These are phyloP conservation scores for Solanum hybrid DNA, from an alignment of 305 asterid species.

Conservation along the genomic window DNA sequence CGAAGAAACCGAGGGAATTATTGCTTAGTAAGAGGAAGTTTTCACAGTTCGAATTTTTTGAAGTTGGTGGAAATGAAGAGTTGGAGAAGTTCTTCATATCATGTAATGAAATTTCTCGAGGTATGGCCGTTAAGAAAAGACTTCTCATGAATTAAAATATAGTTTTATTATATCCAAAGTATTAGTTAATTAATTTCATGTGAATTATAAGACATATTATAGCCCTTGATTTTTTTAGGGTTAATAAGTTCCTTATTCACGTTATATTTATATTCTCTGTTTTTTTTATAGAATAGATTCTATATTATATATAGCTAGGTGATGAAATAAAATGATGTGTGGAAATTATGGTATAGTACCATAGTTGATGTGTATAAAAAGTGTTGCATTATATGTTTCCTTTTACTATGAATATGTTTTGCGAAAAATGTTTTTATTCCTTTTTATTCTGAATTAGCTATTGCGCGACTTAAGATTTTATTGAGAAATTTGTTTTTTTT, in stretches of 20 bases:
- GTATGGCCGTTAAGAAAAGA: constrained; percentile 3
- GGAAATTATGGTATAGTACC: neutral
- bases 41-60: neutral
- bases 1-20: neutral
- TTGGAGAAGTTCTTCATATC: neutral
- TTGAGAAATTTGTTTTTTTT: neutral
- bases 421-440: neutral
- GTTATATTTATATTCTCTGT: neutral
- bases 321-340: neutral
- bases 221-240: neutral
- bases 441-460: neutral
- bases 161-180: neutral
- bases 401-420: neutral
- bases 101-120: neutral
- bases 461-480: neutral
- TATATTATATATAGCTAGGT: neutral
- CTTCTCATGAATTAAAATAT: neutral
- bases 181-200: neutral
- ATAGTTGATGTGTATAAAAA: neutral
- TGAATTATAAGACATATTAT: neutral
- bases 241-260: neutral
- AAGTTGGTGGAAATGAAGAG: neutral
- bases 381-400: neutral
- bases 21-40: neutral
- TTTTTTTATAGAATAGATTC: neutral